Evolutionary conservation across 345 rosid genomes (phyloP), one percentile per base, ranked within the genome.

Genomic region (Citrus sp.): DNA sequence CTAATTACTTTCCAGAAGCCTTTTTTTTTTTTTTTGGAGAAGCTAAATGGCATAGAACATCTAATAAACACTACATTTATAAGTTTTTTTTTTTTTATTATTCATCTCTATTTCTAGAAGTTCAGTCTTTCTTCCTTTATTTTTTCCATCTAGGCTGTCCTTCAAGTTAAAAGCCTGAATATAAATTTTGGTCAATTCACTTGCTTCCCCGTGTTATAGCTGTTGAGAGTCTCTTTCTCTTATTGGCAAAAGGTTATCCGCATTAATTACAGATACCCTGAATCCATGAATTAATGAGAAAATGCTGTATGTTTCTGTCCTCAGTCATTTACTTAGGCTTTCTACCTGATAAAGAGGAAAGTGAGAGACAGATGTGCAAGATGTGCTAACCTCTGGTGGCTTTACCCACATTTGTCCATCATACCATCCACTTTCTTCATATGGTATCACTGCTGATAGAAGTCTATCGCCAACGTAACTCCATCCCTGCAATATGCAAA

Each of bases 371-470:
- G 60, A 51, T 49, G n/a, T 60, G n/a, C 7, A 10, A 22, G 28
- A 49, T 66, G 78, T 24, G 80, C 92, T 80, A 80, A 93, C 98
- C 98, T 93, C 98, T 0, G 99, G 97, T 61, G 99, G 98, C 80
- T 95, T 95, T 38, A 92, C 98, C 97, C 96, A 93, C 96, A 92
- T 95, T 82, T 93, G 99, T 28, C 98, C 99, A 73, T 95, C 97
- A 84, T 95, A 95, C 98, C 99, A 95, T 80, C 99, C 99, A 60
- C 90, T 95, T 88, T 95, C 99, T 87, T 95, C 99, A 58, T 95
- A 93, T 21, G 98, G 98, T 49, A 95, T 84, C 77, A 95, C 97
- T 3, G 99, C 99, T 25, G 99, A 90, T 71, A 95, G 91, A 78
- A 95, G 93, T 80, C 99, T 89, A 73, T 93, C 98, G 34, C 99